phyloP scores from a whole-genome alignment of 1,284 basidiomycete species.

The Cutaneotrichosporon arboriforme region DNA sequence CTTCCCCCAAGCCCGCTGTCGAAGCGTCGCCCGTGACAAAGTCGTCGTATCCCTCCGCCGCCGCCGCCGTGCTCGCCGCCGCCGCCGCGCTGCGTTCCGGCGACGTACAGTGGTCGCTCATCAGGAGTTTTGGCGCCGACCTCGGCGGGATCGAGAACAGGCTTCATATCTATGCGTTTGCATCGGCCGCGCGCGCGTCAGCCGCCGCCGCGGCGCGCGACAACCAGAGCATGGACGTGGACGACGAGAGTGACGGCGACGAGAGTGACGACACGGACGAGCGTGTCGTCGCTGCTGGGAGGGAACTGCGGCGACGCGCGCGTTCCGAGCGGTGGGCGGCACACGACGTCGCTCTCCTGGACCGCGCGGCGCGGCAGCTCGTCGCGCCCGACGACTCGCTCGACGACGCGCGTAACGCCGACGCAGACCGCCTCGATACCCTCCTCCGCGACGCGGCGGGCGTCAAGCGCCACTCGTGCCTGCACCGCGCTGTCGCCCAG shows the following conservation, averaged over 20 bases:
- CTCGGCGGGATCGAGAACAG: conserved; percentile 1
- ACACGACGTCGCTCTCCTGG: conserved; percentile 5
- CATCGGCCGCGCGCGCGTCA: neutral
- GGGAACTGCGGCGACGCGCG: conserved; percentile 4
- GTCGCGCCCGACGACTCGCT: neutral
- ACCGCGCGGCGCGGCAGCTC: conserved; percentile 5
- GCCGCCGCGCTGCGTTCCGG: neutral
- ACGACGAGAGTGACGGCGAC: conserved; percentile 2
- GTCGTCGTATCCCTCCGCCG: neutral
- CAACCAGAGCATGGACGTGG: neutral
- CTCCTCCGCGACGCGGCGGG: conserved; percentile 9
- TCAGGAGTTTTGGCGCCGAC: neutral
- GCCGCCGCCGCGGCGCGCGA: neutral
- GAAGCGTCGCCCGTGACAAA: neutral
- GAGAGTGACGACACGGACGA: conserved; percentile 1
- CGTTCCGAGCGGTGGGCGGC: conserved; percentile 3
- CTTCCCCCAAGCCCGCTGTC: neutral
- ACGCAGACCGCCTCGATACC: conserved; percentile 4
- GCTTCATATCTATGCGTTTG: conserved; percentile 6
- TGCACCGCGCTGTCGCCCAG: conserved; percentile 14
- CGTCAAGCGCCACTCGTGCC: conserved; percentile 6
- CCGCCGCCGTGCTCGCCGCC: neutral
- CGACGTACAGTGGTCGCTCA: neutral
- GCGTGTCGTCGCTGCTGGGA: neutral
- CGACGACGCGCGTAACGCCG: neutral